Evolutionary conservation across 768 basidiomycete species (phyloP), one percentile per base, ranked within the genome.

Genomic region (Termitomyces titanicus): DNA sequence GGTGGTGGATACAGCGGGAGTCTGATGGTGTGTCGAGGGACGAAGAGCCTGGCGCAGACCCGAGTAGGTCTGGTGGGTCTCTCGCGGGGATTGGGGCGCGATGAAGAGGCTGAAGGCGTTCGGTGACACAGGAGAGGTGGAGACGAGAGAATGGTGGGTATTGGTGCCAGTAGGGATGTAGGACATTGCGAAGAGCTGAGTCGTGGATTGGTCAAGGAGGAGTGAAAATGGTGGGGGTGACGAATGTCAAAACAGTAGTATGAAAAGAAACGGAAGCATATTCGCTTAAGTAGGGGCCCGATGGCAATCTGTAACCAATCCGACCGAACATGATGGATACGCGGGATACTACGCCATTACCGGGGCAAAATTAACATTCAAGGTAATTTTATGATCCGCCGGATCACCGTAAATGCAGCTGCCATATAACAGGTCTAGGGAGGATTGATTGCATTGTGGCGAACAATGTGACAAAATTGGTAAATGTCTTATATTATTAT

Each of bases 61-160:
- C 45, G 72, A 68, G 59, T 73, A 77, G 58, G 70, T 70, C 43
- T 65, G 58, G 56, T 75, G 70, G 4, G 68, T 64, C 43, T 76
- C 72, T 38, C 76, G 73, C 24, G 75, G 73, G 3, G 69, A 70
- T 39, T 72, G 70, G 22, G 69, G 60, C 18, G 64, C 62, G 47
- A 69, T 65, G 58, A 74, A 74, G 62, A 76, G 63, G 63, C 60
- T 62, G 66, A 75, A 74, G 44, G 66, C 56, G 53, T 67, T 66
- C 1, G 64, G 59, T 20, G 63, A 58, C 20, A 63, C 57, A 13
- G 65, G 57, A 37, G 64, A 65, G n/a, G 68, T 61, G 38, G 68
- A 60, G 55, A 68, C 62, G 51, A 64, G 51, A 42, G 69, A 61
- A 35, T 66, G 67, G 55, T 61, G 57, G n/a, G n/a, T n/a, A n/a